phyloP scores from a whole-genome alignment of 345 rosid genomes.

The Theobroma cacao region DNA sequence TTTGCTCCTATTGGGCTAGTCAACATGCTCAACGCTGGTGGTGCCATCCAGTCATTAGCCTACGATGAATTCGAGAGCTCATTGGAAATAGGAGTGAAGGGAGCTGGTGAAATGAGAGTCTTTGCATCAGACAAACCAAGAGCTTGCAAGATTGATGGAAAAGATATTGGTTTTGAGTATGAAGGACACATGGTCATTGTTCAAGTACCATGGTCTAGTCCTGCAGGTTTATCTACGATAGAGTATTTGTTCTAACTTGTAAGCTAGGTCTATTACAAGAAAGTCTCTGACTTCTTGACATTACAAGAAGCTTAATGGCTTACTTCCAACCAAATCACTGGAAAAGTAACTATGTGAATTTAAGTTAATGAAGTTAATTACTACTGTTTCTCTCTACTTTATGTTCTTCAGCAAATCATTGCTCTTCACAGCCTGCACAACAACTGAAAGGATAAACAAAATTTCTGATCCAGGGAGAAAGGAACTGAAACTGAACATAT shows the following conservation, averaged over 20 bases:
- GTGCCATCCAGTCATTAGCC: slow-evolving; percentile 60
- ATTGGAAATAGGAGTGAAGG: slow-evolving; percentile 53
- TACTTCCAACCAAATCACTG: not conserved
- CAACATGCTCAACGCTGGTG: slow-evolving; percentile 91
- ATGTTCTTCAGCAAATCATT: no score
- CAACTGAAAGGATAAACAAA: no score
- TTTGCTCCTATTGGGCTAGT: slow-evolving; percentile 85
- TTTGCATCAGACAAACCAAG: slow-evolving; percentile 67
- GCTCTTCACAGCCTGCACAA: not conserved
- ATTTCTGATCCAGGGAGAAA: no score
- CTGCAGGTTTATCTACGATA: slow-evolving; percentile 40
- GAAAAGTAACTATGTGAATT: not conserved
- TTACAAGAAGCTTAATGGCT: not conserved
- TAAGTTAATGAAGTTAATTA: not conserved
- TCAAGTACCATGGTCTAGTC: slow-evolving; percentile 65
- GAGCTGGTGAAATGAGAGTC: slow-evolving; percentile 70
- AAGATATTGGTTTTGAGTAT: slow-evolving; percentile 52
- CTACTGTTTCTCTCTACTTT: not conserved
- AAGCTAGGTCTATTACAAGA: not conserved
- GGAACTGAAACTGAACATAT: no score
- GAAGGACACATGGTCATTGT: slow-evolving; percentile 45
- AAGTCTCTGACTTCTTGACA: not conserved
- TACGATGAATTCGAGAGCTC: slow-evolving; percentile 24
- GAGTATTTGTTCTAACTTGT: slow-evolving; percentile 69
- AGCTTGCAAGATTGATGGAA: slow-evolving; percentile 59